Evolutionary conservation across 2,329 filamentous ascomycete species (phyloP).

Genomic region (Claviceps quebecensis): DNA sequence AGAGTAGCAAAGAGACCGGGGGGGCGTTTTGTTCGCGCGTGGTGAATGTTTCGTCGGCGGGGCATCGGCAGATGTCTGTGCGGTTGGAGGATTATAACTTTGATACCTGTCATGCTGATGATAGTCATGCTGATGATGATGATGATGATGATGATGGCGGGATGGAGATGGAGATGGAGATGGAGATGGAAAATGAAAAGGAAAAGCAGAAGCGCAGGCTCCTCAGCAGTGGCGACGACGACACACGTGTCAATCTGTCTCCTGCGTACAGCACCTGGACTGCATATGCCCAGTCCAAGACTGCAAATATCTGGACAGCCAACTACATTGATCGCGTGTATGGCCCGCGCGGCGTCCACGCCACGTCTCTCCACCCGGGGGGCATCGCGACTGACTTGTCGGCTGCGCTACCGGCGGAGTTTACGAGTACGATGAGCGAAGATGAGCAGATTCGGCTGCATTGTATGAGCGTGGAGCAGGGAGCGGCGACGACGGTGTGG

Average conservation of each 20-base stretch:
- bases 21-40: constrained; percentile 35
- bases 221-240: no score
- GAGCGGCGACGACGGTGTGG: constrained; percentile 33
- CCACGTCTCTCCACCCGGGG: constrained; percentile 23
- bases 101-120: not conserved
- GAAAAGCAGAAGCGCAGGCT: no score
- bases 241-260: not conserved
- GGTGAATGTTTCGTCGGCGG: constrained; percentile 3
- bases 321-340: constrained; percentile 35
- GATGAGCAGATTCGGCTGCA: not conserved
- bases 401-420: constrained; percentile 1
- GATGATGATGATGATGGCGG: not conserved
- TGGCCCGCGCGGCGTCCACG: constrained; percentile 26
- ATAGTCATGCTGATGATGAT: no score
- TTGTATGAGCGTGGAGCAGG: constrained; percentile 19
- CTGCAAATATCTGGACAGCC: constrained; percentile 34
- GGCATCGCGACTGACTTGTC: not conserved
- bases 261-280: constrained; percentile 13
- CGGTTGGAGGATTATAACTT: not conserved
- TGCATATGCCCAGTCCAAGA: constrained; percentile 34
- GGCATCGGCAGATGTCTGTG: not conserved
- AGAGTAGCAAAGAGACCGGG: constrained; percentile 16
- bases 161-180: not conserved
- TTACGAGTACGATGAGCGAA: not conserved
- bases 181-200: not conserved